phyloP scores from a whole-genome alignment of 1,284 basidiomycete species.

The Rhodotorula sp. region DNA sequence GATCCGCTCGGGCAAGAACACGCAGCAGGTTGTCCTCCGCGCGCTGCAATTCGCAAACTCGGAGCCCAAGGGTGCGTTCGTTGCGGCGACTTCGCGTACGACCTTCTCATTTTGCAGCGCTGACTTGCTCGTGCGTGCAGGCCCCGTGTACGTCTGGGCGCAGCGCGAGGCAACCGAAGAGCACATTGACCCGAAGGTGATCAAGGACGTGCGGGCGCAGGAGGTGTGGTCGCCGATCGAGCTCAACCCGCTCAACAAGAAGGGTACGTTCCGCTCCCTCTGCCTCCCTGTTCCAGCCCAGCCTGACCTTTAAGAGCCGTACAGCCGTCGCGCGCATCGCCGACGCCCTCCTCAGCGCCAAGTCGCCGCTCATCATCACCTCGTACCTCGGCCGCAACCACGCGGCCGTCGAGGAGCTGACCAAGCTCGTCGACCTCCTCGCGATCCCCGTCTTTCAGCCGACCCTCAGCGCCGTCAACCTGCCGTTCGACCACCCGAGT shows the following conservation, averaged over 20 bases:
- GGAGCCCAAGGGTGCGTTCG: constrained; percentile 56
- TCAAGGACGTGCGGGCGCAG: constrained; percentile 22
- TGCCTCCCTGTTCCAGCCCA: neutral
- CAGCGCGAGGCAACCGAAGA: constrained; percentile 69
- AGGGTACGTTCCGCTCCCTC: constrained; percentile 49
- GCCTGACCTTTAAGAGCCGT: neutral
- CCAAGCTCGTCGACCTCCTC: constrained; percentile 58
- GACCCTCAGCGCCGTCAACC: constrained; percentile 59
- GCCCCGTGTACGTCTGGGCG: constrained; percentile 72
- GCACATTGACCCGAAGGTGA: constrained; percentile 55
- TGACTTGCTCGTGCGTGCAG: constrained; percentile 42
- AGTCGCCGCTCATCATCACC: constrained; percentile 65
- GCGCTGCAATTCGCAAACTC: constrained; percentile 65
- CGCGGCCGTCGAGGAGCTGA: constrained; percentile 57
- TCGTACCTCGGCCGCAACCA: constrained; percentile 64
- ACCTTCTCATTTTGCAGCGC: neutral
- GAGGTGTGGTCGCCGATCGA: constrained; percentile 58
- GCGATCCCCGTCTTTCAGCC: constrained; percentile 61
- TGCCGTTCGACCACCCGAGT: constrained; percentile 63
- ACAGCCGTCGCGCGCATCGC: constrained; percentile 57
- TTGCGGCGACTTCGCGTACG: neutral
- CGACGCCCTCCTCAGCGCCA: constrained; percentile 57
- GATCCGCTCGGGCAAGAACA: constrained; percentile 57
- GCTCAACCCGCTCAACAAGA: constrained; percentile 57
- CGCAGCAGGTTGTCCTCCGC: constrained; percentile 56